Conservation (phyloP, 1,284 basidiomycete species). For the Agaricales sp. region DNA sequence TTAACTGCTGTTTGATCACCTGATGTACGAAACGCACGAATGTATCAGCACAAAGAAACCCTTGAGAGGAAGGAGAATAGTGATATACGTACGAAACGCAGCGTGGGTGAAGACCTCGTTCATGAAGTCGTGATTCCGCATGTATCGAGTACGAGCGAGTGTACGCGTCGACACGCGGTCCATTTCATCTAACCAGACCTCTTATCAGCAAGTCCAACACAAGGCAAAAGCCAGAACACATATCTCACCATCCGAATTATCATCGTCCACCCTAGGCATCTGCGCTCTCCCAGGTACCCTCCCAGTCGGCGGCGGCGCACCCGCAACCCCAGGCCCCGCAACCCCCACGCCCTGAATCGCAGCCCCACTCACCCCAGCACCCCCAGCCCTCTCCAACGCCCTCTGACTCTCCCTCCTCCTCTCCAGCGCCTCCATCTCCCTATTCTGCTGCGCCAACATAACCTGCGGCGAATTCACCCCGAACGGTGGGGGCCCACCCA, state of each 20-base stretch:
- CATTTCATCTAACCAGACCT: slow-evolving; percentile 40
- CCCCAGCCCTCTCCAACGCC: slow-evolving; percentile 21
- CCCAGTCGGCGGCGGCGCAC: slow-evolving; percentile 10
- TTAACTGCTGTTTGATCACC: slow-evolving; percentile 33
- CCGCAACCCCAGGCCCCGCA: slow-evolving; percentile 8
- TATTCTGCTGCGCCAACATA: slow-evolving; percentile 62
- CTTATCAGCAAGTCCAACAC: neutral
- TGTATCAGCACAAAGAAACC: neutral
- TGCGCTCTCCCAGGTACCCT: no score
- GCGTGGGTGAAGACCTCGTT: slow-evolving; percentile 68
- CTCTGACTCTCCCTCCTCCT: slow-evolving; percentile 41
- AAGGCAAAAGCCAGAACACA: slow-evolving; percentile 3
- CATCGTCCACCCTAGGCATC: slow-evolving; percentile 45
- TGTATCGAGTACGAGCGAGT: slow-evolving; percentile 60
- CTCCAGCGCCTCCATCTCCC: slow-evolving; percentile 58
- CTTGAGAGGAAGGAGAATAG: slow-evolving; percentile 2
- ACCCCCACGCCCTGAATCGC: neutral
- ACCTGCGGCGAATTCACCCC: slow-evolving; percentile 49
- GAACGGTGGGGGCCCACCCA: slow-evolving; percentile 14
- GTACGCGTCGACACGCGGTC: slow-evolving; percentile 64
- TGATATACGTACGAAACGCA: slow-evolving; percentile 41
- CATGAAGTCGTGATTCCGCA: slow-evolving; percentile 74
- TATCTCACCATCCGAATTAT: slow-evolving; percentile 52
- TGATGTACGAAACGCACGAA: slow-evolving; percentile 19
- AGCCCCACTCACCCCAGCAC: slow-evolving; percentile 9